These are phyloP conservation scores for Hura crepitans DNA, from an alignment of 441 rosid genomes.

Conservation along the genomic window DNA sequence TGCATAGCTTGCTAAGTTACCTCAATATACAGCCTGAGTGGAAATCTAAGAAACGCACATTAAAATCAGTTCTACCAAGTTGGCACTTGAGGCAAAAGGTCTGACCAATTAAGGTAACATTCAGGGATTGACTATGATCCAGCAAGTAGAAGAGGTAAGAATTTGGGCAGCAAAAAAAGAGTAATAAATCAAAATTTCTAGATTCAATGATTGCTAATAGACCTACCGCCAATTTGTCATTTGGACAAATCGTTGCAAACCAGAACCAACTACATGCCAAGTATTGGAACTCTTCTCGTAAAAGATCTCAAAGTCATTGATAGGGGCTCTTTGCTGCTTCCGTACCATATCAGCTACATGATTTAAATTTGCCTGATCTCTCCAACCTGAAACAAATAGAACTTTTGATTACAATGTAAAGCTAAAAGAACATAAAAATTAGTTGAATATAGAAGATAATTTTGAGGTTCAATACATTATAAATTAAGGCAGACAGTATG, in stretches of 20 bases:
- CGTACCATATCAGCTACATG: slow-evolving; percentile 70
- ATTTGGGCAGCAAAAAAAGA: not conserved
- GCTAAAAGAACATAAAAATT: not conserved
- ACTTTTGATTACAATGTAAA: slow-evolving; percentile 18
- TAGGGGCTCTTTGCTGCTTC: slow-evolving; percentile 63
- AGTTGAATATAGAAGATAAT: not conserved
- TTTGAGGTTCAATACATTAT: not conserved
- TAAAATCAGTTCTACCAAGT: not conserved
- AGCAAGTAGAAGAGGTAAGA: not conserved
- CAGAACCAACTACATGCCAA: slow-evolving; percentile 81
- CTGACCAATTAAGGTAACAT: not conserved
- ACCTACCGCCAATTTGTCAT: slow-evolving; percentile 96
- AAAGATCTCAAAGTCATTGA: slow-evolving; percentile 71
- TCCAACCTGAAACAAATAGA: slow-evolving; percentile 32
- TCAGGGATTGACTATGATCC: not conserved
- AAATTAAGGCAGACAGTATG: slow-evolving; percentile 1
- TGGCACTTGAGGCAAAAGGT: not conserved
- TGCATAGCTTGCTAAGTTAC: slow-evolving; percentile 2
- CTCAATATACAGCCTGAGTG: not conserved
- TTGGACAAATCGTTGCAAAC: slow-evolving; percentile 85
- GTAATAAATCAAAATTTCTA: not conserved
- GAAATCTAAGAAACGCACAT: not conserved
- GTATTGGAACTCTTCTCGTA: slow-evolving; percentile 48
- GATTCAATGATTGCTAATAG: not conserved
- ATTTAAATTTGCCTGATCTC: slow-evolving; percentile 47